Base-by-base conservation (phyloP, 2,329 filamentous ascomycete genomes). In the Epichloe brachyelytri region DNA sequence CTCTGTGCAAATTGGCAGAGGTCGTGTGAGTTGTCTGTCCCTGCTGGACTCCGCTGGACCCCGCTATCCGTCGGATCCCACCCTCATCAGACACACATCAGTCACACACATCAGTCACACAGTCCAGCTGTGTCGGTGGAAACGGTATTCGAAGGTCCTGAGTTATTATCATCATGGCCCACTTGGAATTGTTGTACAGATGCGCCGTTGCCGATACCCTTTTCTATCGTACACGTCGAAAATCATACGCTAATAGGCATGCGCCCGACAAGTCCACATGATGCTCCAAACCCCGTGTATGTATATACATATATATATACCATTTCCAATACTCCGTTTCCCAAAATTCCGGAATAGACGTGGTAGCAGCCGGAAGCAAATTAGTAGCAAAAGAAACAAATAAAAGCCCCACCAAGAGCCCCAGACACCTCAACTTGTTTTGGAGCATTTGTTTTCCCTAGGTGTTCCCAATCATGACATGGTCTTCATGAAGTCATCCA, bases 401-500 rank as follows among this genome's bases (percentile, higher is more conserved):
- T 37, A 20, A 11, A 36, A 34, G 7, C 5, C 15, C 26, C n/a
- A 41, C 22, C n/a, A 15, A 14, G n/a, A 17, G 4, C 19, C 19
- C 20, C 38, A 17, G 14, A 30, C 46, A 17, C 14, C 26, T 48
- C 26, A 22, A 26, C 15, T 11, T 3, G 8, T 7, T 15, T 20
- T 22, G 26, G 33, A 30, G 14, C 30, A 14, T 19, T 22, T 8
- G 19, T 12, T 38, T 30, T 22, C n/a, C 26, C 39, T 26, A 2
- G 22, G n/a, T 40, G 10, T 30, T 22, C n/a, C n/a, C 22, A 6
- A 19, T 45, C 62, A 76, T 53, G 88, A 87, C 88, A 98, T 96
- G 59, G 81, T 94, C 67, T 89, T 90, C 71, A 98, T 77, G 72
- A 97, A 98, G 3, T 88, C 90, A 61, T 95, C 89, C 58, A 98